Base-by-base conservation (phyloP, 164 flowering plant genomes). In the Berberis vulgaris region DNA sequence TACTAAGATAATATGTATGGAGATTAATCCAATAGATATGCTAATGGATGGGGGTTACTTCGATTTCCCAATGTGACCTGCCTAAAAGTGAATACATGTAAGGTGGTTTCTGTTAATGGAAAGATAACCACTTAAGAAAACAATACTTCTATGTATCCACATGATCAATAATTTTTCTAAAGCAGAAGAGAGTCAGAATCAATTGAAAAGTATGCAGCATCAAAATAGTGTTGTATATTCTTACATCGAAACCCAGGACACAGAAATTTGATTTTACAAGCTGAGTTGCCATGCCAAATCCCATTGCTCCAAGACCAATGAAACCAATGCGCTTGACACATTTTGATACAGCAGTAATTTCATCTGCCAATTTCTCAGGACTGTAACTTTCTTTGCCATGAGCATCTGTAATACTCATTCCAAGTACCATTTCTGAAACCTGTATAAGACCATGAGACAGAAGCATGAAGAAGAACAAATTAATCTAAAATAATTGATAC, bases 251-350 rank as follows among this genome's bases (percentile, higher is more conserved):
- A 69, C 99, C 99, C 68, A 68, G 7, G 47, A 95, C 98, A n/a
- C 59, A 59, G 66, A 81, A 88, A 67, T 87, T 79, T 61, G 95
- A 91, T 67, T 64, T 84, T 69, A 95, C 52, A 61, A 95, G 86
- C 54, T 89, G 86, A 69, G 91, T 84, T 72, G 99, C 99, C 98
- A 95, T 95, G 74, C 99, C 99, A 80, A 89, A 95, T 65, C 99
- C 99, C 99, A 95, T 95, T 62, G 98, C 99, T 70, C 99, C 99
- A 66, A 95, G 96, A 71, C 99, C 99, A 77, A 95, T 85, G 68
- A 95, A 95, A 70, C 97, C 99, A 74, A 95, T 70, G 69, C 82
- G 81, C 49, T 75, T 83, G 9, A 83, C 89, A 53, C 76, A 44
- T 40, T 62, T 75, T 57, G 97, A 80, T 46, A 75, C 64, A 47